phyloP scores from a whole-genome alignment of 805 yeast species.

The Yarrowia alimentaria region DNA sequence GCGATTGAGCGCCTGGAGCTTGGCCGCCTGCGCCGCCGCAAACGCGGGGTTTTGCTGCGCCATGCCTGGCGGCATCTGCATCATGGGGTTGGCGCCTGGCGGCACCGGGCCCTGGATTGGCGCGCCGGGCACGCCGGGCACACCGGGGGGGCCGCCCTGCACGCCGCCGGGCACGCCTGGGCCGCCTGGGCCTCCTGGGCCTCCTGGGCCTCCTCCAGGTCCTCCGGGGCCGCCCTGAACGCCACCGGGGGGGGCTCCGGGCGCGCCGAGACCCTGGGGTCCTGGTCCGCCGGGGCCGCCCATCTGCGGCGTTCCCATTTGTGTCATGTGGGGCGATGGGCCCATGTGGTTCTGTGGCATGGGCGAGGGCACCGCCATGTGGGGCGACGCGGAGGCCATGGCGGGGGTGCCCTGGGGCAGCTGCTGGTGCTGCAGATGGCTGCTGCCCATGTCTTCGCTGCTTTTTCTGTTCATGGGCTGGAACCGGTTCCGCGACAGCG shows the following conservation, averaged over 20 bases:
- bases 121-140: too few species aligned
- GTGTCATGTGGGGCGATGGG: too few species aligned
- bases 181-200: too few species aligned
- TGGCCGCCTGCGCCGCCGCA: constrained; percentile 16
- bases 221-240: not conserved
- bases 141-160: too few species aligned
- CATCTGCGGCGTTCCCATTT: not conserved
- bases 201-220: constrained; percentile 28
- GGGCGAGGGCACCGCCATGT: too few species aligned
- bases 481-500: constrained; percentile 26
- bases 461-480: constrained; percentile 20
- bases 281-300: not conserved
- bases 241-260: too few species aligned
- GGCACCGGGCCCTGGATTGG: constrained; percentile 27
- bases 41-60: constrained; percentile 13
- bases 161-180: too few species aligned
- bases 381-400: not conserved
- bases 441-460: constrained; percentile 19
- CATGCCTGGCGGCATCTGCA: not conserved
- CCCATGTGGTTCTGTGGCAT: too few species aligned
- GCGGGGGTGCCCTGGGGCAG: constrained; percentile 1
- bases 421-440: constrained; percentile 19
- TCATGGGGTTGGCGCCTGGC: constrained; percentile 6
- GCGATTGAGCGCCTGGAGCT: constrained; percentile 26
- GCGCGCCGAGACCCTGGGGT: not conserved